phyloP scores from a whole-genome alignment of 225 moss, liverwort and hornwort genomes.

The Climacium dendroides region DNA sequence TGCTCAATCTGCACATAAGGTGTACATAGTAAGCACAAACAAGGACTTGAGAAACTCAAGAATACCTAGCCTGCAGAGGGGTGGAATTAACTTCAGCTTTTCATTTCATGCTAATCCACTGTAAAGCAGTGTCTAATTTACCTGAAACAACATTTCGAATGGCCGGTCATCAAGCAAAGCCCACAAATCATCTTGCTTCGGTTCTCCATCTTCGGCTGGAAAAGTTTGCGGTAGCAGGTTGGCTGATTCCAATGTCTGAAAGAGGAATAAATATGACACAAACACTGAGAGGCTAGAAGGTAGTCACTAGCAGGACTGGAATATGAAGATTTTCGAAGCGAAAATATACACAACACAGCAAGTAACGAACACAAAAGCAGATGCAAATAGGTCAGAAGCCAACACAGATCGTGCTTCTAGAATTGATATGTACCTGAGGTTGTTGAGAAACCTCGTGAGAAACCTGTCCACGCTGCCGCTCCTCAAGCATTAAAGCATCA shows the following conservation, averaged over 20 bases:
- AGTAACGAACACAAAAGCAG: too few species aligned
- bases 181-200: neutral
- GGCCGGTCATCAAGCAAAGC: too few species aligned
- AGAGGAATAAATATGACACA: too few species aligned
- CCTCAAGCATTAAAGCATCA: neutral
- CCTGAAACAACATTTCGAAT: too few species aligned
- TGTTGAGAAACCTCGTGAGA: neutral
- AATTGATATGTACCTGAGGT: neutral
- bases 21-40: neutral
- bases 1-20: neutral
- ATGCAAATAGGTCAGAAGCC: neutral
- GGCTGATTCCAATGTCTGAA: neutral
- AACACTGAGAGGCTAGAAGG: too few species aligned
- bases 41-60: neutral
- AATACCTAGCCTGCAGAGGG: neutral
- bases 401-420: neutral
- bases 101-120: too few species aligned
- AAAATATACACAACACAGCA: neutral
- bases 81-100: too few species aligned
- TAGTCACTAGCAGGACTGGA: neutral
- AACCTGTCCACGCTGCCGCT: neutral
- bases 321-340: neutral
- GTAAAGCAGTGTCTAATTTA: too few species aligned
- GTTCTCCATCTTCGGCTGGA: neutral
- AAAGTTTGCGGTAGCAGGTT: neutral